A percentile compares a stretch with the other conserved stretches of the same genome.
These are phyloP conservation scores for Pseudocercospora cruenta DNA, from an alignment of 2,329 filamentous ascomycete species.

Conservation along the genomic window DNA sequence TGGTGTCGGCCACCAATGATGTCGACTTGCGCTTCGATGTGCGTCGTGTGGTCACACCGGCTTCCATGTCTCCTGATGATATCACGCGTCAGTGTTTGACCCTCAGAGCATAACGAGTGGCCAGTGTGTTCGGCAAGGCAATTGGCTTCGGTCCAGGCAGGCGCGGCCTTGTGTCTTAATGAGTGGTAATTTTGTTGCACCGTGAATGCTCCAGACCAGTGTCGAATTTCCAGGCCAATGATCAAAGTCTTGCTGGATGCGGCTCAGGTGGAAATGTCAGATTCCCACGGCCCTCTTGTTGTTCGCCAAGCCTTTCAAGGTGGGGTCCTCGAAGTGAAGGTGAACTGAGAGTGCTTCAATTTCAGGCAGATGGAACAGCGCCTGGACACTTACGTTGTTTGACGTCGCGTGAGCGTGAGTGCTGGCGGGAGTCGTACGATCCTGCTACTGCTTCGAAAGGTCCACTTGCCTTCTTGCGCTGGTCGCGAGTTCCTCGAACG, in stretches of 20 bases:
- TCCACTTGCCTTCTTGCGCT: neutral
- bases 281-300: neutral
- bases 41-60: neutral
- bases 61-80: neutral
- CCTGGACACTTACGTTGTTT: neutral
- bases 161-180: neutral
- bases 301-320: neutral
- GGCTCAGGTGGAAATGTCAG: neutral
- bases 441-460: neutral
- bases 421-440: neutral
- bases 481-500: neutral
- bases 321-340: neutral
- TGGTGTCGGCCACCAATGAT: conserved; percentile 19
- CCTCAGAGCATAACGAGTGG: neutral
- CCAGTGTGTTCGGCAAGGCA: neutral
- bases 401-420: neutral
- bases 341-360: neutral
- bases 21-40: conserved; percentile 14
- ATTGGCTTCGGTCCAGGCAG: neutral
- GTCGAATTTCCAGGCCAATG: neutral
- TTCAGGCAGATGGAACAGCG: neutral
- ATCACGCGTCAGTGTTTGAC: neutral
- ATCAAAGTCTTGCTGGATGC: neutral
- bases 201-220: neutral
- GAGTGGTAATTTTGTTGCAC: neutral